phyloP scores from a whole-genome alignment of 164 flowering plant species.

The Magnolia changhungtana region DNA sequence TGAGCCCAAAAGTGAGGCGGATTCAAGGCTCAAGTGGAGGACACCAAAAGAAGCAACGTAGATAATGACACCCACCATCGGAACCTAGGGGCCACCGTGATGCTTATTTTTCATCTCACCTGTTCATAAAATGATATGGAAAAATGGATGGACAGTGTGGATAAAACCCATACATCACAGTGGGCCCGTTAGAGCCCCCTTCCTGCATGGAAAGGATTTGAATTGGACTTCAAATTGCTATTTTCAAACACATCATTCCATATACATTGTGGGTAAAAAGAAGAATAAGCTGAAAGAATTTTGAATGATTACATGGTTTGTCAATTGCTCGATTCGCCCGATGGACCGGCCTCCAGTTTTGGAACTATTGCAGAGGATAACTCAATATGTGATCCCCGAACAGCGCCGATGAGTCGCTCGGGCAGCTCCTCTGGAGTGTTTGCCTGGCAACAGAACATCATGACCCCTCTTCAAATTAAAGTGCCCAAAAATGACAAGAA shows the following conservation, averaged over 20 bases:
- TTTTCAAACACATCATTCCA: background rate
- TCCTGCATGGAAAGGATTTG: background rate
- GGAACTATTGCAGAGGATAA: conserved; percentile 80
- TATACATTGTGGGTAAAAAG: background rate
- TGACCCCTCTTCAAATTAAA: background rate
- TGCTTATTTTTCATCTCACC: no score
- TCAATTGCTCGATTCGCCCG: conserved; percentile 17
- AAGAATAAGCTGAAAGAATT: background rate
- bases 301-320: conserved; percentile 1
- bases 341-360: conserved; percentile 45
- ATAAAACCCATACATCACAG: no score
- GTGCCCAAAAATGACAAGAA: background rate
- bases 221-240: background rate
- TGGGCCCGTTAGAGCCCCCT: no score
- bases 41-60: no score
- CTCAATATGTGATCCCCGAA: conserved; percentile 85
- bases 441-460: conserved; percentile 48
- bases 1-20: no score
- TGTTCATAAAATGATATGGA: no score
- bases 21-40: no score
- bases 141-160: no score
- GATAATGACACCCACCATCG: no score
- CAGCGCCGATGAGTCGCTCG: conserved; percentile 92
- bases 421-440: conserved; percentile 74
- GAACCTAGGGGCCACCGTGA: no score